A percentile compares a stretch with the other conserved stretches of the same genome.
Evolutionary conservation across 129 eudicot species (phyloP).

Genomic region (Silybum marianum): DNA sequence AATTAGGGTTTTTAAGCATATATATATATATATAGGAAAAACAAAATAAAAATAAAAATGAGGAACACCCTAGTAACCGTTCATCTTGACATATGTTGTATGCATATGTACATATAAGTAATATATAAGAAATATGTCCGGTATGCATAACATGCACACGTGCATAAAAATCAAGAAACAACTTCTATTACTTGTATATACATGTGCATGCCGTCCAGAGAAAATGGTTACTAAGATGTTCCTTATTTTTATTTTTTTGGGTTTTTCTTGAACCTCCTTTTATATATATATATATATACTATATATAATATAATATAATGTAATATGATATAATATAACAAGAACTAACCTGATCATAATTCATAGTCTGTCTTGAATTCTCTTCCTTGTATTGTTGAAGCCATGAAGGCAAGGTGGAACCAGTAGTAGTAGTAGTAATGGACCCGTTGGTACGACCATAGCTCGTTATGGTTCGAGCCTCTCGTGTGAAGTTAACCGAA

Average conservation of each 20-base stretch:
- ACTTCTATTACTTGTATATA: too few species aligned
- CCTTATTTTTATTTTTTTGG: too few species aligned
- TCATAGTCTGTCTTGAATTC: conserved; percentile 32
- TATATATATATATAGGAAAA: background rate
- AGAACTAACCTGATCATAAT: conserved; percentile 43
- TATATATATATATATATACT: background rate
- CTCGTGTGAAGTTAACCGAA: conserved; percentile 34
- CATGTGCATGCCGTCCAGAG: too few species aligned
- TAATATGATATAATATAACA: background rate
- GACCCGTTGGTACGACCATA: conserved; percentile 31
- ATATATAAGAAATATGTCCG: too few species aligned
- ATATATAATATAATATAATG: background rate
- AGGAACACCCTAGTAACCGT: too few species aligned
- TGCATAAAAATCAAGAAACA: too few species aligned
- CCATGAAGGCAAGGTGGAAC: conserved; percentile 84
- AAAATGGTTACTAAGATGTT: too few species aligned
- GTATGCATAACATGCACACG: too few species aligned
- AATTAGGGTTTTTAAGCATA: background rate
- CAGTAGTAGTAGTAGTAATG: conserved; percentile 27
- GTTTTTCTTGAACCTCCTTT: too few species aligned
- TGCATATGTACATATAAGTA: too few species aligned
- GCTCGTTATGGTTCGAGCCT: conserved; percentile 43
- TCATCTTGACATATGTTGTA: too few species aligned
- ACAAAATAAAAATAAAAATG: too few species aligned
- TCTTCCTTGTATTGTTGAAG: conserved; percentile 80